Percentiles rank a stretch among this genome's conserved stretches.
phyloP scores from a whole-genome alignment of 2,329 filamentous ascomycete genomes.

The Tolypocladium amazonense region DNA sequence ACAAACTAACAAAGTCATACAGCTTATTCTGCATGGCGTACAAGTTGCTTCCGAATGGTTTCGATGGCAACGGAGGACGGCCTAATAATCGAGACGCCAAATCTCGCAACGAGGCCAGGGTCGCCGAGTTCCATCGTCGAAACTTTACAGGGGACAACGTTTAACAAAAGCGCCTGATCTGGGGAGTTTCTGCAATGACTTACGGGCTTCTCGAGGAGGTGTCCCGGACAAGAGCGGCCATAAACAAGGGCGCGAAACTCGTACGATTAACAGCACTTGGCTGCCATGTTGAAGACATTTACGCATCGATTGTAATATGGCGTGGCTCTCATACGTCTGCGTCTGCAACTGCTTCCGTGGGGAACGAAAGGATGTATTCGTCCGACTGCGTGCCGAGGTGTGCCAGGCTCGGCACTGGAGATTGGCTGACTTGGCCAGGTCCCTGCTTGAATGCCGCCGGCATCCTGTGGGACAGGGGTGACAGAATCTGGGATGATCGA shows the following conservation, averaged over 20 bases:
- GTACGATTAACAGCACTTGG: no score
- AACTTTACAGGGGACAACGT: neutral
- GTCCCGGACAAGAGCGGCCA: neutral
- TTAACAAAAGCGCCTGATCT: neutral
- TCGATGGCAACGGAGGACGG: neutral
- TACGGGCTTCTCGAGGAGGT: neutral
- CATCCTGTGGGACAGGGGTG: no score
- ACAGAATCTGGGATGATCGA: neutral
- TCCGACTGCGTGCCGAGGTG: neutral
- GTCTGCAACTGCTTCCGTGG: neutral
- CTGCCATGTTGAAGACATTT: neutral
- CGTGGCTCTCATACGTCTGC: neutral
- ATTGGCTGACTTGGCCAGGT: no score
- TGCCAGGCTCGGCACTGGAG: neutral
- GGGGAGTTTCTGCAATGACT: neutral
- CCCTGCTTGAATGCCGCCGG: neutral
- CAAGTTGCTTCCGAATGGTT: neutral
- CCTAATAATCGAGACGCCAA: neutral
- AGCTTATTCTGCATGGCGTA: neutral
- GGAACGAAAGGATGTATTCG: neutral
- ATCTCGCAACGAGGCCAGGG: neutral
- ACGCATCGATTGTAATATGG: neutral
- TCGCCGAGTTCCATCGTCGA: neutral
- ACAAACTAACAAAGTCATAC: neutral
- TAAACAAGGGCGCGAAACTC: neutral